Conservation (phyloP, 2,329 filamentous ascomycete species). For the Ceratocystis ficicola region DNA sequence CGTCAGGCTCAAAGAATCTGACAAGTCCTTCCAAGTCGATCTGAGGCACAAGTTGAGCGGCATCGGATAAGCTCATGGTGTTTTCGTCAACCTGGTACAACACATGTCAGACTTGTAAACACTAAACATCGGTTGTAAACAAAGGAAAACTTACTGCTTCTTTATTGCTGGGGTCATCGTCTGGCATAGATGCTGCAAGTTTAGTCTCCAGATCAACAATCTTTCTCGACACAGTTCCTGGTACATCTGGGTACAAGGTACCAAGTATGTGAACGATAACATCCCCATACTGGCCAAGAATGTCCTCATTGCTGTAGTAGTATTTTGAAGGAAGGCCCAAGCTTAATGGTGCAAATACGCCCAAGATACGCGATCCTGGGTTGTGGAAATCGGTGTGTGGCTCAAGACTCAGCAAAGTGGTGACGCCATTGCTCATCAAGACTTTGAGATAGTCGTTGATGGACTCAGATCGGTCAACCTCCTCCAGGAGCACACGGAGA, state of each 20-base stretch:
- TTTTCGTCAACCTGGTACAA: constrained; percentile 31
- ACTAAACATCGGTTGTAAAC: neutral
- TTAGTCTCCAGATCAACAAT: constrained; percentile 48
- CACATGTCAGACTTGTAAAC: neutral
- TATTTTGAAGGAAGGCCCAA: constrained; percentile 52
- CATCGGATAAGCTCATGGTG: constrained; percentile 45
- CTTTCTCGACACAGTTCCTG: constrained; percentile 32
- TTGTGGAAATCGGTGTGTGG: constrained; percentile 35
- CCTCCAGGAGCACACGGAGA: constrained; percentile 41
- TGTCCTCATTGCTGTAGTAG: constrained; percentile 45
- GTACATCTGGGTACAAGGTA: constrained; percentile 29
- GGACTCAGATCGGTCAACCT: constrained; percentile 31
- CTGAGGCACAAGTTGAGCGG: constrained; percentile 43
- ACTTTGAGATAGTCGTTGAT: constrained; percentile 36
- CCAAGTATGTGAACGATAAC: constrained; percentile 25
- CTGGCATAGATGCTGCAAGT: constrained; percentile 46
- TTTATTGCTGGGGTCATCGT: constrained; percentile 46
- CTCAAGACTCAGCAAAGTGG: constrained; percentile 31
- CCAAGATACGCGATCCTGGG: constrained; percentile 30
- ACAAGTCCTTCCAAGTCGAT: constrained; percentile 44
- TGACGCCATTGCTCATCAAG: constrained; percentile 37
- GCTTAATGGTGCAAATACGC: constrained; percentile 35
- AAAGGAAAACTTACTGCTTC: constrained; percentile 37
- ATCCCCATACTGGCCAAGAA: constrained; percentile 40
- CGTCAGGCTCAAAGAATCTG: constrained; percentile 32